Evolutionary conservation across 169 alveolate species (phyloP).

Genomic region (Ichthyophthirius multifiliis): DNA sequence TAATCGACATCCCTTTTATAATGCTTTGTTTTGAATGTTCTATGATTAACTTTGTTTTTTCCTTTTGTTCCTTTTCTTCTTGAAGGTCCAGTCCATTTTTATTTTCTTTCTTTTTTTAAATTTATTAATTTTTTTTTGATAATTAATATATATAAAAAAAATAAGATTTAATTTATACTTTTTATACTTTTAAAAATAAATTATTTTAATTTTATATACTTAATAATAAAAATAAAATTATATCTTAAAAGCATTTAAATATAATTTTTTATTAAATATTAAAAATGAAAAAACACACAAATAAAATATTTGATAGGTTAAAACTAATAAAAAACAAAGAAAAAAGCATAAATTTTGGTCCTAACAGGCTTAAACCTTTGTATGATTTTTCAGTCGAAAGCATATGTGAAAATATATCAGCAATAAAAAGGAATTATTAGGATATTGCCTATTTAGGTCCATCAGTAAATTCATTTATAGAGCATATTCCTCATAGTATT

Average conservation of each 20-base stretch:
- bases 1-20: conserved; percentile 33
- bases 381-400: background rate
- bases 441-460: conserved; percentile 1
- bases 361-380: background rate
- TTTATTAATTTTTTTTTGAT: too few species aligned
- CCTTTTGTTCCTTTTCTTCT: conserved; percentile 32
- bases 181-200: too few species aligned
- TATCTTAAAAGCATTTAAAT: too few species aligned
- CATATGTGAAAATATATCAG: background rate
- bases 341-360: background rate
- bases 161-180: too few species aligned
- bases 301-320: conserved; percentile 1
- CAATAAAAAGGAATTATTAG: background rate
- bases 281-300: background rate
- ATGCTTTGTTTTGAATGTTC: conserved; percentile 27
- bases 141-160: too few species aligned
- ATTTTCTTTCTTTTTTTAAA: background rate
- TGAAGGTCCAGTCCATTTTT: conserved; percentile 30
- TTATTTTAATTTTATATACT: too few species aligned
- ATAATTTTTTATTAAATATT: too few species aligned
- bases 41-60: conserved; percentile 1
- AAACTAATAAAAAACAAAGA: background rate
- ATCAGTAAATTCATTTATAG: background rate
- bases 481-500: background rate
- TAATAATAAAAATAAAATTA: too few species aligned